These are phyloP conservation scores for Daldinia sp. DNA, from an alignment of 2,329 filamentous ascomycete genomes.

Conservation along the genomic window DNA sequence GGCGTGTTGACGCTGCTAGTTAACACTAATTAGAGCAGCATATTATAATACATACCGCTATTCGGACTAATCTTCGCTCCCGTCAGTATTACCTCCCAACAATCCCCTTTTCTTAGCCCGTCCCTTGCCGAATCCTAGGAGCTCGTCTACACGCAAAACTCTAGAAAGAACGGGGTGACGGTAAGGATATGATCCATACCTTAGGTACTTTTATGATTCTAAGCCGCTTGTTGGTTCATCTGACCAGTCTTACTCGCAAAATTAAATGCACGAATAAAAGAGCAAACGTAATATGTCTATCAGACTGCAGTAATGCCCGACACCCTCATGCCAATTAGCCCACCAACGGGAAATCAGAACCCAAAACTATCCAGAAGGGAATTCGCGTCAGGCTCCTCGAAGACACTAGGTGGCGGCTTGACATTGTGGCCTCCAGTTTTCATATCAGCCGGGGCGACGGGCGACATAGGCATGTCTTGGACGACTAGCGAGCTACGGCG, in stretches of 20 bases:
- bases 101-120: background rate
- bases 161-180: background rate
- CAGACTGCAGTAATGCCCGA: background rate
- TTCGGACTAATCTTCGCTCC: background rate
- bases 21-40: background rate
- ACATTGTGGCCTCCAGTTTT: slow-evolving; percentile 53
- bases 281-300: background rate
- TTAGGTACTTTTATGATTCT: background rate
- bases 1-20: background rate
- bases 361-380: slow-evolving; percentile 93
- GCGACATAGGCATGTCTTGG: slow-evolving; percentile 69
- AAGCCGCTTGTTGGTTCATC: background rate
- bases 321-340: background rate
- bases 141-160: background rate
- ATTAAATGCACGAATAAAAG: background rate
- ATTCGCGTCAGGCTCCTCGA: slow-evolving; percentile 90
- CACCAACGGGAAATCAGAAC: slow-evolving; percentile 61
- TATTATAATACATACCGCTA: background rate
- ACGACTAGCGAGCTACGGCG: slow-evolving; percentile 81
- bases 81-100: background rate
- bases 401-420: slow-evolving; percentile 74
- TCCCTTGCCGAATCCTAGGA: background rate
- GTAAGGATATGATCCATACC: background rate
- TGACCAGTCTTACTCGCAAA: background rate
- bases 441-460: slow-evolving; percentile 51